phyloP scores from a whole-genome alignment of 139 green algal species.

The Tetratostichococcus sp. region DNA sequence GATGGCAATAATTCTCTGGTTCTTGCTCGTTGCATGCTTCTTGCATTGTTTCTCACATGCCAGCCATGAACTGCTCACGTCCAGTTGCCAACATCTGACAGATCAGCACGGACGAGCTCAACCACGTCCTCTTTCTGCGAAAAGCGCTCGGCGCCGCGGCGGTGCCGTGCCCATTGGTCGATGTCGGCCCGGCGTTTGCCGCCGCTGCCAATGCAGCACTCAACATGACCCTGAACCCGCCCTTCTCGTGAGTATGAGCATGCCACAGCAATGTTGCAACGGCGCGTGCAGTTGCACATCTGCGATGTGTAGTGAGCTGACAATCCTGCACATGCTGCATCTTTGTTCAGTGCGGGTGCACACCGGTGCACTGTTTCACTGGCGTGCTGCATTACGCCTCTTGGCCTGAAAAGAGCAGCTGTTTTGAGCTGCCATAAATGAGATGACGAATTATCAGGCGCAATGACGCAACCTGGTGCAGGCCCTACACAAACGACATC shows the following conservation, averaged over 20 bases:
- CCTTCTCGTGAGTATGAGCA: slow-evolving; percentile 1
- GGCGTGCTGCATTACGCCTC: too few relatives aligned
- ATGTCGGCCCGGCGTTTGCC: slow-evolving; percentile 41
- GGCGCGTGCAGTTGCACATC: too few relatives aligned
- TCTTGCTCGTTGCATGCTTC: too few relatives aligned
- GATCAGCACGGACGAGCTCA: slow-evolving; percentile 52
- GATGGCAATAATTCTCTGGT: too few relatives aligned
- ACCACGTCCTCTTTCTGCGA: slow-evolving; percentile 35
- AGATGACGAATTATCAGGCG: neutral
- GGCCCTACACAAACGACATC: slow-evolving; percentile 39
- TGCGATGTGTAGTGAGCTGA: too few relatives aligned
- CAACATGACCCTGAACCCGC: slow-evolving; percentile 27
- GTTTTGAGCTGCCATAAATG: neutral
- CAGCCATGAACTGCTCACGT: too few relatives aligned
- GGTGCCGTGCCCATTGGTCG: slow-evolving; percentile 27
- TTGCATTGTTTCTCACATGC: too few relatives aligned
- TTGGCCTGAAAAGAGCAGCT: neutral
- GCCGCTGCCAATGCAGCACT: slow-evolving; percentile 33
- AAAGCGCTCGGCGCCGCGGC: slow-evolving; percentile 22
- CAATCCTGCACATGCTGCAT: too few relatives aligned
- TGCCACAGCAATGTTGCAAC: neutral
- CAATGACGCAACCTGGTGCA: too few relatives aligned
- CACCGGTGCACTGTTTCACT: too few relatives aligned
- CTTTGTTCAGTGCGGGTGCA: too few relatives aligned
- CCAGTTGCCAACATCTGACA: too few relatives aligned